Base-by-base conservation (phyloP, 2,329 filamentous ascomycete species). In the Pseudogymnoascus sp. region DNA sequence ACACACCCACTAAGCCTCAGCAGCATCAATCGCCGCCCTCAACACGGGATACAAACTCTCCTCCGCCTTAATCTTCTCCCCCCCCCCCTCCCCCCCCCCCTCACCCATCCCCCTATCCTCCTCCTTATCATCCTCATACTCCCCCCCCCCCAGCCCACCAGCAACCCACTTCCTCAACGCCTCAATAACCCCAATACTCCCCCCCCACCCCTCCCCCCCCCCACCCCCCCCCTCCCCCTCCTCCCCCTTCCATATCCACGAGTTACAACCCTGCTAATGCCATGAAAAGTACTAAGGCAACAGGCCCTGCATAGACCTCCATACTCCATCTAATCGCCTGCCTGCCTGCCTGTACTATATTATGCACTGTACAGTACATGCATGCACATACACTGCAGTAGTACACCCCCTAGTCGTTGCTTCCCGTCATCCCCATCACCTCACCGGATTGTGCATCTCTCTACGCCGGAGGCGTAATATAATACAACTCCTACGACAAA, bases 111-210 rank as follows among this genome's bases (percentile, higher is more conserved):
- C 69, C 13, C 68, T 69, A 57, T 69, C 68, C 19, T 66, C 69
- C 1, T 73, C 73, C 19, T 15, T 59, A n/a, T 59, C 50, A 59
- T 59, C 50, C 13, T 79, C 77, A 68, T 82, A 88, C 63, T 87
- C 82, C 68, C 78, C 78, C 35, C 78, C 78, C 63, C 83, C 78
- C 15, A 88, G 78, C 33, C 84, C 81, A 10, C 81, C 77, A 57
- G 78, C 79, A 62, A 88, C 78, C 65, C 83, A 83, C 66, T 82
- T 80, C 40, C 84, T 79, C 38, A 88, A 79, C 47, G 78, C 81
- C 75, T 88, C 86, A 62, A 88, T 85, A 61, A 83, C 79, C 36
- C 85, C 83, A 72, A 88, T 83, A 71, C 87, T 86, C 74, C 86
- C 83, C 11, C 88, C 75, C 85, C 85, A 88, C 63, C 79, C 78